A percentile compares a stretch with the other conserved stretches of the same genome.
Evolutionary conservation across 1,139 yeast species (phyloP).

Genomic region (Yamadazyma epiphylla): DNA sequence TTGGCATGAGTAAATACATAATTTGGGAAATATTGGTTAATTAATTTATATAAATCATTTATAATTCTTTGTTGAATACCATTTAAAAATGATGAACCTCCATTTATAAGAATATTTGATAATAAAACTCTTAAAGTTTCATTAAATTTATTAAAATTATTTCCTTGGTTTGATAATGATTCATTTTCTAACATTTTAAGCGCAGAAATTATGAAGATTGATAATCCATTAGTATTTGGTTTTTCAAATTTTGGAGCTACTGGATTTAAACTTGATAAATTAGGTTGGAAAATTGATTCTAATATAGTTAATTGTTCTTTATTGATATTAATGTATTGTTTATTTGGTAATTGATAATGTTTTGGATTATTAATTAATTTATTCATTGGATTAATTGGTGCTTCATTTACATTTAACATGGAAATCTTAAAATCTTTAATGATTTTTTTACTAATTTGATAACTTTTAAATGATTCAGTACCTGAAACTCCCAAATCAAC

Average conservation of each 20-base stretch:
- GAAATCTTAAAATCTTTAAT: conserved; percentile 50
- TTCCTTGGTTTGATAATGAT: conserved; percentile 23
- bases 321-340: conserved; percentile 32
- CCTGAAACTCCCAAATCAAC: conserved; percentile 20
- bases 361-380: conserved; percentile 11
- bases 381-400: conserved; percentile 11
- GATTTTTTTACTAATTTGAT: conserved; percentile 36
- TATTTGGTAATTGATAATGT: conserved; percentile 48
- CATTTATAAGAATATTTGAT: conserved; percentile 64
- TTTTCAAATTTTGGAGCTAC: conserved; percentile 30
- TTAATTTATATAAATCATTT: conserved; percentile 51
- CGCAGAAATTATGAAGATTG: conserved; percentile 35
- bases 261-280: conserved; percentile 29
- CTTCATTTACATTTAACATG: conserved; percentile 30
- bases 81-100: conserved; percentile 56
- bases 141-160: conserved; percentile 28
- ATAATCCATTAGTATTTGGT: conserved; percentile 39
- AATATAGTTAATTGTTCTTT: conserved; percentile 42
- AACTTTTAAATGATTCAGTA: conserved; percentile 46
- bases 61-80: conserved; percentile 62
- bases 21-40: conserved; percentile 48
- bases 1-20: conserved; percentile 26
- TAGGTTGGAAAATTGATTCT: conserved; percentile 57
- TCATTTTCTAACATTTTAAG: conserved; percentile 34
- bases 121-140: conserved; percentile 42